Percentiles rank a stretch among this genome's conserved stretches.
Evolutionary conservation across 352 stramenopile genomes (phyloP).

Genomic region (Peronospora tabacina): DNA sequence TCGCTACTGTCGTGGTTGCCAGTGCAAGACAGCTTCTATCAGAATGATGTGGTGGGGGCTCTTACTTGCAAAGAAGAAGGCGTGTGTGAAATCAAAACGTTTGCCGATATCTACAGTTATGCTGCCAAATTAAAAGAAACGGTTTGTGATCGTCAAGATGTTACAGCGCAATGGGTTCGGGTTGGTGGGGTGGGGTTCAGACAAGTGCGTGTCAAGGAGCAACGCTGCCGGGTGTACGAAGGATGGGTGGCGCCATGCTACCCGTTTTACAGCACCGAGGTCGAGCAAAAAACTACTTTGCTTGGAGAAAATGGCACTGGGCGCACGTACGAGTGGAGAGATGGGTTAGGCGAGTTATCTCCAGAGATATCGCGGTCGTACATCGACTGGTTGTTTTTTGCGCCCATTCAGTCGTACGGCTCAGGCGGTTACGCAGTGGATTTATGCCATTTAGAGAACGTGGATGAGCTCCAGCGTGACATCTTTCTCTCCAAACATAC

Average conservation of each 20-base stretch:
- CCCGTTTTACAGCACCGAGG: constrained; percentile 48
- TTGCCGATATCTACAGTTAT: constrained; percentile 75
- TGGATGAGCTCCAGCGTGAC: constrained; percentile 59
- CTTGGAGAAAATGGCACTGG: constrained; percentile 28
- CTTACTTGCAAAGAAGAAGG: constrained; percentile 75
- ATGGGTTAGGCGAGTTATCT: constrained; percentile 49
- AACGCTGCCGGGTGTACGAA: constrained; percentile 60
- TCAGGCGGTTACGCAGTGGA: constrained; percentile 69
- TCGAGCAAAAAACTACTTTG: constrained; percentile 46
- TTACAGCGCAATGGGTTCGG: constrained; percentile 64
- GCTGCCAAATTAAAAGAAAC: constrained; percentile 38
- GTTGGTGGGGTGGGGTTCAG: constrained; percentile 73
- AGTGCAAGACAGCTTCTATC: constrained; percentile 74
- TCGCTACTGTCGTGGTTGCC: constrained; percentile 70
- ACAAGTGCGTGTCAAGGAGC: constrained; percentile 70
- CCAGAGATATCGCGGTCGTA: constrained; percentile 51
- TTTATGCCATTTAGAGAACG: constrained; percentile 46
- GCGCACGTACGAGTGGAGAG: constrained; percentile 57
- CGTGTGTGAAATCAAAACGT: constrained; percentile 72
- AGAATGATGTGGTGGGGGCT: constrained; percentile 74
- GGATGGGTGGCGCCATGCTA: constrained; percentile 63
- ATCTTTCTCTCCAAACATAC: constrained; percentile 71
- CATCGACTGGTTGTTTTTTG: constrained; percentile 41
- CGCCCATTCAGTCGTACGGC: constrained; percentile 43
- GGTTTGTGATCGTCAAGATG: constrained; percentile 47